These are phyloP conservation scores for Platanthera guangdongensis DNA, from an alignment of 106 monocot genomes.

Conservation along the genomic window DNA sequence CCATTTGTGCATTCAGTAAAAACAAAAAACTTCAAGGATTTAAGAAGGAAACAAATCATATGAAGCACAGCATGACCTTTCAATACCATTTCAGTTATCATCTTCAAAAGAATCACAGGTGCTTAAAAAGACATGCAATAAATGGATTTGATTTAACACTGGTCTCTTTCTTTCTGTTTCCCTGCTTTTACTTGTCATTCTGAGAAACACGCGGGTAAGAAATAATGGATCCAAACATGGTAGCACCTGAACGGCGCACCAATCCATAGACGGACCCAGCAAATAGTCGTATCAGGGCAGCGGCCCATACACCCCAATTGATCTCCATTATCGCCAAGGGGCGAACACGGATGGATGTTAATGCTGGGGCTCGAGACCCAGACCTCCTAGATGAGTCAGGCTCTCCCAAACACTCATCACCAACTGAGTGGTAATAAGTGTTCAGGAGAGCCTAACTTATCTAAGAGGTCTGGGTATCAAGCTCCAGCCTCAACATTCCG, in stretches of 20 bases:
- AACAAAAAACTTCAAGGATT: neutral
- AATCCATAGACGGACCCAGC: too few relatives aligned
- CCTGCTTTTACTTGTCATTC: conserved; percentile 10
- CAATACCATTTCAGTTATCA: neutral
- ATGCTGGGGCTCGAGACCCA: too few relatives aligned
- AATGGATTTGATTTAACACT: neutral
- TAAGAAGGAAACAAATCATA: neutral
- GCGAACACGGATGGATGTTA: too few relatives aligned
- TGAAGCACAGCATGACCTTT: neutral
- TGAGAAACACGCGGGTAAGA: conserved; percentile 13
- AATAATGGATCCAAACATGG: conserved; percentile 22
- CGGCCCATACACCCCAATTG: too few relatives aligned
- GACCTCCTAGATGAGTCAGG: too few relatives aligned
- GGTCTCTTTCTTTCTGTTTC: neutral
- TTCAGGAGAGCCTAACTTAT: too few relatives aligned
- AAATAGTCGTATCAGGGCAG: too few relatives aligned
- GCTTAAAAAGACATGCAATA: neutral
- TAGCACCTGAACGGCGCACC: conserved; percentile 15
- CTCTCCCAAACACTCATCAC: too few relatives aligned
- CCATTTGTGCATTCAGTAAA: neutral
- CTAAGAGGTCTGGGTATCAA: too few relatives aligned
- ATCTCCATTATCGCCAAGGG: too few relatives aligned
- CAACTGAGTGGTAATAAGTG: too few relatives aligned
- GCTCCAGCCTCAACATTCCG: too few relatives aligned
- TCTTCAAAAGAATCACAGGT: neutral